Evolutionary conservation across 345 rosid genomes (phyloP), one percentile per base, ranked within the genome.

Genomic region (Tarenaya hassleriana): DNA sequence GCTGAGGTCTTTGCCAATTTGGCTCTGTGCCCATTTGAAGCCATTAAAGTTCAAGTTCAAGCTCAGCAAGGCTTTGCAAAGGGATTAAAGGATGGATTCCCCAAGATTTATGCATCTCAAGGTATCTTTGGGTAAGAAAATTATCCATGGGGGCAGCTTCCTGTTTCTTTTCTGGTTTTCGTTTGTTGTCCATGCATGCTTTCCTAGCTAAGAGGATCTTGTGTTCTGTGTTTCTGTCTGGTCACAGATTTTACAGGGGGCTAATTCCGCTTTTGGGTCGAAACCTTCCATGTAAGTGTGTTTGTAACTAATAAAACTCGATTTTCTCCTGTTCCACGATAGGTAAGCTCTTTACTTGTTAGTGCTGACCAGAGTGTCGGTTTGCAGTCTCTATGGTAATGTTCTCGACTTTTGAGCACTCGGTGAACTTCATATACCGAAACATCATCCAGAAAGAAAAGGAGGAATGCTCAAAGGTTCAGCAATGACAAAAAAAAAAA

Each of bases 321-420:
- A 33, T 41, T 56, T 7, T 50, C 21, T 56, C 34, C 13, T 34
- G 18, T 64, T 16, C 62, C 39, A 50, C 17, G 35, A n/a, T n/a
- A n/a, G n/a, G n/a, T n/a, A n/a, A n/a, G 45, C 1, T 35, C 42
- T 5, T 24, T 50, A 16, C 29, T 17, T 51, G 52, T n/a, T n/a
- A n/a, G n/a, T n/a, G 61, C 17, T 59, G 27, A 52, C 41, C 47
- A 7, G 46, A 7, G 14, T 39, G 13, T 58, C 7, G 0, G 3
- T 63, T 55, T 15, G 59, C 85, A 84, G 94, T 76, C 63, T 73
- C 83, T 20, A 69, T 73, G 77, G 77, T 78, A 31, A 80, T 80
- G 83, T 83, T 83, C 76, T 75, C 80, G 3, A 76, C 88, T n/a
- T 81, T 84, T 61, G 88, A 84, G 80, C 85, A 84, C 60, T 81